These are phyloP conservation scores for Thielaviopsis euricoi DNA, from an alignment of 2,329 filamentous ascomycete species.

Conservation along the genomic window DNA sequence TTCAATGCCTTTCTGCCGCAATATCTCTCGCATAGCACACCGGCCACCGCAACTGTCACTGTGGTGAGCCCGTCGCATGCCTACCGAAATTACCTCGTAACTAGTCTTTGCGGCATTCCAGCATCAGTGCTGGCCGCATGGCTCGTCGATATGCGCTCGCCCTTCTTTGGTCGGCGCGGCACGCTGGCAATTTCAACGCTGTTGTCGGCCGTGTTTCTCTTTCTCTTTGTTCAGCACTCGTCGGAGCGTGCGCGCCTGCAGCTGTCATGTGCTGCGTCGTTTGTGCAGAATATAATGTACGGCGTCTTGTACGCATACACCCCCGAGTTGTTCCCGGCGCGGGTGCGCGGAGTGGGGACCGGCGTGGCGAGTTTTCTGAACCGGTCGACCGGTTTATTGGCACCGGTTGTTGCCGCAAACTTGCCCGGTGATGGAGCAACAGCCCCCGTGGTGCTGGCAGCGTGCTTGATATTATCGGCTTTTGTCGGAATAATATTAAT, in stretches of 20 bases:
- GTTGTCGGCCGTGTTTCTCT: conserved; percentile 51
- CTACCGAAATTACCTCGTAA: conserved; percentile 74
- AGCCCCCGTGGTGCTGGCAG: conserved; percentile 40
- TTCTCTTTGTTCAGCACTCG: conserved; percentile 46
- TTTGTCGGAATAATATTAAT: conserved; percentile 44
- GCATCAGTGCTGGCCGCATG: conserved; percentile 60
- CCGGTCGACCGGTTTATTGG: conserved; percentile 47
- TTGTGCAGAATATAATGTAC: conserved; percentile 64
- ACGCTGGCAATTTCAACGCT: conserved; percentile 54
- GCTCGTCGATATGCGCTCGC: conserved; percentile 48
- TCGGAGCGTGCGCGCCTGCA: conserved; percentile 37
- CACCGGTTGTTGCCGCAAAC: conserved; percentile 50
- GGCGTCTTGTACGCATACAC: conserved; percentile 64
- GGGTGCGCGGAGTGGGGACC: conserved; percentile 53
- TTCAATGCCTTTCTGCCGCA: conserved; percentile 88
- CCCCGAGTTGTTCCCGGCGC: conserved; percentile 59
- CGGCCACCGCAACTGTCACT: conserved; percentile 16
- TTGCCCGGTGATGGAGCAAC: conserved; percentile 40
- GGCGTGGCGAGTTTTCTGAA: conserved; percentile 60
- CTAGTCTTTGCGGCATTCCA: conserved; percentile 58
- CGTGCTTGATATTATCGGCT: conserved; percentile 37
- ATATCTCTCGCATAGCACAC: conserved; percentile 48
- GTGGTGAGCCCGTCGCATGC: conserved; percentile 3
- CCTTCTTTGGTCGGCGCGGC: conserved; percentile 50
- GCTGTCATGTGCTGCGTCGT: conserved; percentile 52